These are phyloP conservation scores for Aspergillus ostianus DNA, from an alignment of 495 filamentous ascomycete genomes.

Conservation along the genomic window DNA sequence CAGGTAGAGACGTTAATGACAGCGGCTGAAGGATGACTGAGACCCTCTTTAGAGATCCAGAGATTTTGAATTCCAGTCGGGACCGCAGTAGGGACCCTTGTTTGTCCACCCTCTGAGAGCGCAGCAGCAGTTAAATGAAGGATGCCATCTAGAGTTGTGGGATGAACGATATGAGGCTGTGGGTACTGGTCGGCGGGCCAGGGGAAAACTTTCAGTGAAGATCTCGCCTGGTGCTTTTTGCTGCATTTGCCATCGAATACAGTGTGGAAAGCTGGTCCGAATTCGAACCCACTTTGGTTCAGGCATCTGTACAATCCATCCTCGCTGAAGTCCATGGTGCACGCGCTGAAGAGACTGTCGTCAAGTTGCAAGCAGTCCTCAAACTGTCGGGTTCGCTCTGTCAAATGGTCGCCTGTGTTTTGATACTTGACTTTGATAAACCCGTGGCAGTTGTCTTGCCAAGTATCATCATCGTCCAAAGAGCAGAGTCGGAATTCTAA, in stretches of 20 bases:
- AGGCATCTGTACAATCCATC: constrained; percentile 9
- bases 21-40: constrained; percentile 1
- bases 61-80: constrained; percentile 8
- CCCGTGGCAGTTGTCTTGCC: constrained; percentile 23
- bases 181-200: neutral
- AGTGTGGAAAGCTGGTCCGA: constrained; percentile 16
- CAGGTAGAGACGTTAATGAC: neutral
- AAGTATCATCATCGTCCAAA: constrained; percentile 13
- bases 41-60: constrained; percentile 12
- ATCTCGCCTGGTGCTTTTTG: constrained; percentile 8
- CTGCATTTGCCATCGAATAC: constrained; percentile 2
- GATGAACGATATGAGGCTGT: neutral
- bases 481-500: constrained; percentile 22
- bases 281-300: constrained; percentile 8
- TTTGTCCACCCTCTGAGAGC: constrained; percentile 6
- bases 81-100: constrained; percentile 5
- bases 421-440: constrained; percentile 14
- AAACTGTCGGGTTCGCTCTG: neutral
- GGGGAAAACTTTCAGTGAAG: constrained; percentile 7
- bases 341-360: neutral
- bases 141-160: too few relatives aligned
- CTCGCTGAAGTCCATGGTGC: constrained; percentile 2
- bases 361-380: constrained; percentile 1
- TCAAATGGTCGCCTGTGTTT: too few relatives aligned
- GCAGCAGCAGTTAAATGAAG: constrained; percentile 3